These are phyloP conservation scores for Apiospora sp. DNA, from an alignment of 2,329 filamentous ascomycete species.

Conservation along the genomic window DNA sequence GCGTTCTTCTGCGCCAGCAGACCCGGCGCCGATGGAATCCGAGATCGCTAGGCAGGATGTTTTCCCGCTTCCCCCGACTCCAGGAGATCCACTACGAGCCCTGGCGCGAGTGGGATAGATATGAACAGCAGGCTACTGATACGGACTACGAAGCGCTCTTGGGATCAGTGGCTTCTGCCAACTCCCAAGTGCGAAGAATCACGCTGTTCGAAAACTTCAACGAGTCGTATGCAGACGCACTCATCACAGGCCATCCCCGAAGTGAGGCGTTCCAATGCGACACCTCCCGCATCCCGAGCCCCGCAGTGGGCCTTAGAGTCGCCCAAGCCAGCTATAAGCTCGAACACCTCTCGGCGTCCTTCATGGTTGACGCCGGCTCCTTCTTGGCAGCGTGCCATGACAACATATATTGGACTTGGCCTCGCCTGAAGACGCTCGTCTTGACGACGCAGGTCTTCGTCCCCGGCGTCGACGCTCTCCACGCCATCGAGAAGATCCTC, in stretches of 20 bases:
- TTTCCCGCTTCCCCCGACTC: conserved; percentile 45
- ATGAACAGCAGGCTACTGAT: neutral
- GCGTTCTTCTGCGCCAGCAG: conserved; percentile 48
- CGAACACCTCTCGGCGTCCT: conserved; percentile 6
- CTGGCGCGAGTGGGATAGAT: conserved; percentile 42
- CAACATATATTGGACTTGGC: neutral
- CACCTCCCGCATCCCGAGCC: neutral
- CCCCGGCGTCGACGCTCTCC: neutral
- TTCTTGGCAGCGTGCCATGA: neutral
- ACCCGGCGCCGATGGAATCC: conserved; percentile 47
- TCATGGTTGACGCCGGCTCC: neutral
- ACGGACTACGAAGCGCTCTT: conserved; percentile 2
- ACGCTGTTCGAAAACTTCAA: conserved; percentile 9
- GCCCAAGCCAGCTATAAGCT: neutral
- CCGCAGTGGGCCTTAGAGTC: neutral
- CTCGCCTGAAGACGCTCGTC: neutral
- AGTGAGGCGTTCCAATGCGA: neutral
- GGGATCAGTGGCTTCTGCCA: neutral
- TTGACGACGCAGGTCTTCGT: neutral
- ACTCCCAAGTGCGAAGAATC: neutral
- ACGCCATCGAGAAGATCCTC: neutral
- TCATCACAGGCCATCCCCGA: conserved; percentile 6
- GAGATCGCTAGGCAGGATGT: conserved; percentile 41
- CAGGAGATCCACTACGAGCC: conserved; percentile 49
- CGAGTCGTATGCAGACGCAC: conserved; percentile 4